phyloP scores from a whole-genome alignment of 202 grass and related monocot species.

The Panicum hallii region DNA sequence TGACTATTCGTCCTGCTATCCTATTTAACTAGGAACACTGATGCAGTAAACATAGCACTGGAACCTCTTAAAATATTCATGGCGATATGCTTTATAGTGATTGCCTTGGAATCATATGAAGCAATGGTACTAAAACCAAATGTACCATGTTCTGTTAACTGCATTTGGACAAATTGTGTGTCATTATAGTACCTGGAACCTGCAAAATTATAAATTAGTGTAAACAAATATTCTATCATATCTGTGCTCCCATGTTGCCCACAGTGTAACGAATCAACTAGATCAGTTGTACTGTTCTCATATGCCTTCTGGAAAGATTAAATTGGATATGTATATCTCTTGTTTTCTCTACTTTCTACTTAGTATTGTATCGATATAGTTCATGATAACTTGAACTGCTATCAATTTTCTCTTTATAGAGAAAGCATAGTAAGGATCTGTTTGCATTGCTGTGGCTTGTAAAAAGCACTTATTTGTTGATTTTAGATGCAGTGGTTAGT shows the following conservation, averaged over 20 bases:
- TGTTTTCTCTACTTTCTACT: not conserved
- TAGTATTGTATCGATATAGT: not conserved
- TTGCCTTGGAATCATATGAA: slow-evolving; percentile 38
- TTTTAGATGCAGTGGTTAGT: not conserved
- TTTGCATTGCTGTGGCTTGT: not conserved
- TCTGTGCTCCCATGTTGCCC: not conserved
- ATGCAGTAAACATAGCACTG: not conserved
- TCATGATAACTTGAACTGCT: not conserved
- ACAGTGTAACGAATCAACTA: not conserved
- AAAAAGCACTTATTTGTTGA: not conserved
- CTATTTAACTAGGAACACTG: slow-evolving; percentile 2
- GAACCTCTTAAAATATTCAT: not conserved
- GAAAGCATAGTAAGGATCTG: not conserved
- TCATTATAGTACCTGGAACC: not conserved
- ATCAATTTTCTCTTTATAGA: not conserved
- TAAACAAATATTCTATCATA: not conserved
- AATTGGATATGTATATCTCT: not conserved
- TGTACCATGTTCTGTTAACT: not conserved
- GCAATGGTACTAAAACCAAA: slow-evolving; percentile 24
- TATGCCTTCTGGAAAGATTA: not conserved
- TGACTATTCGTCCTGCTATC: slow-evolving; percentile 14
- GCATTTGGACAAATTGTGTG: not conserved
- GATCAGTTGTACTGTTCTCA: not conserved
- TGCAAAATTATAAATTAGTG: slow-evolving; percentile 12
- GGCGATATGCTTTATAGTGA: not conserved